Percentiles rank a stretch among this genome's conserved stretches.
These are phyloP conservation scores for Durusdinium trenchii DNA, from an alignment of 73 alveolate genomes.

Conservation along the genomic window DNA sequence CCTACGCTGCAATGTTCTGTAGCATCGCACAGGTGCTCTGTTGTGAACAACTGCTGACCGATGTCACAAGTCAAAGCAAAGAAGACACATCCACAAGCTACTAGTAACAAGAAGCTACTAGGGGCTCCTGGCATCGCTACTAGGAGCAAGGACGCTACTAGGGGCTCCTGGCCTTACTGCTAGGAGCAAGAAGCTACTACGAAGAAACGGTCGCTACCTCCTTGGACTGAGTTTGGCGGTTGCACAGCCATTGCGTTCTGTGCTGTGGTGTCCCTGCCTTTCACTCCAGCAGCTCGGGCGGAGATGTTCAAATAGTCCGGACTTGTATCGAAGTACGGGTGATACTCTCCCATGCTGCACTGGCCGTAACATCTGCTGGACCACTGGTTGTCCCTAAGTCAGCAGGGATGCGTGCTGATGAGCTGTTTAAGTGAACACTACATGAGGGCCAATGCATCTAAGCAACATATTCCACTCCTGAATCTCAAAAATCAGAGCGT, in stretches of 20 bases:
- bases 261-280: conserved; percentile 10
- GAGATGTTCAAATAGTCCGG: conserved; percentile 81
- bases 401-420: neutral
- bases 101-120: neutral
- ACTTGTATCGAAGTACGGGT: conserved; percentile 77
- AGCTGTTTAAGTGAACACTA: neutral
- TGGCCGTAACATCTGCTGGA: conserved; percentile 6
- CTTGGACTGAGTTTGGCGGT: neutral
- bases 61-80: neutral
- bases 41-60: no score
- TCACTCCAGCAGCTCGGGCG: conserved; percentile 60
- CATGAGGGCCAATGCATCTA: neutral
- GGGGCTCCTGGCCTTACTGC: no score
- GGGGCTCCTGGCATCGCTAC: no score
- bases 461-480: conserved; percentile 81
- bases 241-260: neutral
- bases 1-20: no score
- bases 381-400: conserved; percentile 64
- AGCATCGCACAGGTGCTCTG: no score
- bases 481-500: neutral
- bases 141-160: no score
- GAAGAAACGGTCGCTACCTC: neutral
- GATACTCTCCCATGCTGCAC: conserved; percentile 70
- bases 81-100: neutral
- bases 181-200: no score